Percentiles rank a stretch among this genome's conserved stretches.
Evolutionary conservation across 2,329 filamentous ascomycete species (phyloP).

Genomic region (Cytospora chrysosperma): DNA sequence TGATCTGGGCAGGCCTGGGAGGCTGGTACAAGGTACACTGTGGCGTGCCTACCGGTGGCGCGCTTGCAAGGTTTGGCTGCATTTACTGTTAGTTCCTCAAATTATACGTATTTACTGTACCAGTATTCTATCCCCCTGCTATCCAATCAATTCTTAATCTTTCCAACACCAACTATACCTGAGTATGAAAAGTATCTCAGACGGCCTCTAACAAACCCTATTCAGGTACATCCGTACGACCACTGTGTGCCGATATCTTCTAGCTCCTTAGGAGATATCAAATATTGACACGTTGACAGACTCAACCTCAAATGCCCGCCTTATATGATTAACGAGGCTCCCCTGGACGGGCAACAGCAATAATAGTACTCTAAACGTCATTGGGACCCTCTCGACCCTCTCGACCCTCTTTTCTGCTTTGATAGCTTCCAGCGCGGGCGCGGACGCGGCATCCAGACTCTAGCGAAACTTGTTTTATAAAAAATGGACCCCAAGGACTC

Average conservation of each 20-base stretch:
- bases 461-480: conserved; percentile 20
- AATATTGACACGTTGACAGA: not conserved
- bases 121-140: too few relatives aligned
- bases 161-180: too few relatives aligned
- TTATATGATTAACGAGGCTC: not conserved
- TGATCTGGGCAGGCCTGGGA: not conserved
- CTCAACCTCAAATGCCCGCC: not conserved
- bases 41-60: not conserved
- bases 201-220: too few relatives aligned
- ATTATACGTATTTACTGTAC: too few relatives aligned
- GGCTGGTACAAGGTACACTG: too few relatives aligned
- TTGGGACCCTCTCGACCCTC: not conserved
- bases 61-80: not conserved
- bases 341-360: not conserved
- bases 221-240: too few relatives aligned
- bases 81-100: not conserved
- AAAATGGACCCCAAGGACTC: conserved; percentile 1
- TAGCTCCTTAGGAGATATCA: too few relatives aligned
- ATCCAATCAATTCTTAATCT: too few relatives aligned
- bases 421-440: conserved; percentile 5
- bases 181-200: too few relatives aligned
- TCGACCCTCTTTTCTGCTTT: conserved; percentile 5
- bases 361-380: not conserved
- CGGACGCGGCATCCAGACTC: conserved; percentile 6
- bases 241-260: too few relatives aligned